Evolutionary conservation across 306 rosid genomes (phyloP).

Genomic region (Prosopis cineraria): DNA sequence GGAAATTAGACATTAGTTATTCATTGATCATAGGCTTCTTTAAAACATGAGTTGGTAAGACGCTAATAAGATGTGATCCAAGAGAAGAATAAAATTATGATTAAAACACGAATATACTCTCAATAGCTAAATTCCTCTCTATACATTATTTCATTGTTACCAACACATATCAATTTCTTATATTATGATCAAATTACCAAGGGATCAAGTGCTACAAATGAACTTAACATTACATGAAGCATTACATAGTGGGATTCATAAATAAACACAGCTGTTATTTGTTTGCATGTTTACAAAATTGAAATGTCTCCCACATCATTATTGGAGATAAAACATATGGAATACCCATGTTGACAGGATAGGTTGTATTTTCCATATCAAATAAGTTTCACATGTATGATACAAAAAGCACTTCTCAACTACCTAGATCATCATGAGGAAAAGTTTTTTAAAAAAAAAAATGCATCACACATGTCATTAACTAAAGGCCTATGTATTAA

Average conservation of each 20-base stretch:
- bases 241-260: not conserved
- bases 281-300: not conserved
- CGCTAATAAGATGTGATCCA: not conserved
- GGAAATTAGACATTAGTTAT: not conserved
- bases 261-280: not conserved
- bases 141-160: not conserved
- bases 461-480: not conserved
- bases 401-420: not conserved
- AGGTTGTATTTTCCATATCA: not conserved
- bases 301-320: too few relatives aligned
- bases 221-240: not conserved
- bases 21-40: not conserved
- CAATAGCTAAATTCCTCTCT: not conserved
- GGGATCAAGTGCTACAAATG: not conserved
- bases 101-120: not conserved
- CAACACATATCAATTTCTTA: not conserved
- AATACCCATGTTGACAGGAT: not conserved
- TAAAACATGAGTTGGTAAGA: not conserved
- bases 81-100: not conserved
- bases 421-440: not conserved
- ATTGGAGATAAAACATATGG: not conserved
- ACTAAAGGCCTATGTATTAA: not conserved
- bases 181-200: not conserved
- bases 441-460: not conserved
- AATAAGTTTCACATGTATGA: not conserved